These are phyloP conservation scores for Paraglomus occultum DNA, from an alignment of 192 early-diverging fungal genomes.

Conservation along the genomic window DNA sequence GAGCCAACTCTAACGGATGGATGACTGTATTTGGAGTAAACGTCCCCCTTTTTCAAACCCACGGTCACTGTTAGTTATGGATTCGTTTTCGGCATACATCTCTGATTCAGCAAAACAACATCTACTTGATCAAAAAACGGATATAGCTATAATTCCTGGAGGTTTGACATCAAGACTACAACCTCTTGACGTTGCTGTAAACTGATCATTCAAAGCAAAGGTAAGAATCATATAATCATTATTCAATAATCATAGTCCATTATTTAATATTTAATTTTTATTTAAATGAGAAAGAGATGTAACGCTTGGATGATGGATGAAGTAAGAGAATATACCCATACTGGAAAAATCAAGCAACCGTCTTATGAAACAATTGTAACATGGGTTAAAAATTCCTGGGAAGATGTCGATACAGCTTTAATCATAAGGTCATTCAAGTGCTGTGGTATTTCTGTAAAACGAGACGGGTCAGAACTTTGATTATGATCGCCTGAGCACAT, in stretches of 20 bases:
- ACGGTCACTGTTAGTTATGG: conserved; percentile 7
- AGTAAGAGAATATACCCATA: no score
- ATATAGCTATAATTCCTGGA: conserved; percentile 6
- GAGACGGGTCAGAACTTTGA: not conserved
- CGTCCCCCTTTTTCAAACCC: not conserved
- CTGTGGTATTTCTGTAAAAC: conserved; percentile 8
- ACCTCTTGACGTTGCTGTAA: conserved; percentile 4
- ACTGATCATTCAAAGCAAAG: conserved; percentile 8
- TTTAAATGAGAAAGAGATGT: no score
- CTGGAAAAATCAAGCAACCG: no score
- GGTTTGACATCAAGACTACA: conserved; percentile 2
- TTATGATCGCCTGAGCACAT: no score
- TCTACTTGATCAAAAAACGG: conserved; percentile 12
- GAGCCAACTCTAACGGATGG: not conserved
- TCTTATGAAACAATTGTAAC: not conserved
- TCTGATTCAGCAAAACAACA: not conserved
- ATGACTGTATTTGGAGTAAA: not conserved
- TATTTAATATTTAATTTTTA: no score
- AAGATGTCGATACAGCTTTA: not conserved
- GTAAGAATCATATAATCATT: not conserved
- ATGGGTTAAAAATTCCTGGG: conserved; percentile 1
- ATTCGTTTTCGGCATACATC: conserved; percentile 2
- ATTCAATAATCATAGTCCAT: no score
- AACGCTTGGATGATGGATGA: no score
- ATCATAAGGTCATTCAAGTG: conserved; percentile 7